Percentiles rank a stretch among this genome's conserved stretches.
phyloP scores from a whole-genome alignment of 1,139 yeast species.

The Lodderomyces theae region DNA sequence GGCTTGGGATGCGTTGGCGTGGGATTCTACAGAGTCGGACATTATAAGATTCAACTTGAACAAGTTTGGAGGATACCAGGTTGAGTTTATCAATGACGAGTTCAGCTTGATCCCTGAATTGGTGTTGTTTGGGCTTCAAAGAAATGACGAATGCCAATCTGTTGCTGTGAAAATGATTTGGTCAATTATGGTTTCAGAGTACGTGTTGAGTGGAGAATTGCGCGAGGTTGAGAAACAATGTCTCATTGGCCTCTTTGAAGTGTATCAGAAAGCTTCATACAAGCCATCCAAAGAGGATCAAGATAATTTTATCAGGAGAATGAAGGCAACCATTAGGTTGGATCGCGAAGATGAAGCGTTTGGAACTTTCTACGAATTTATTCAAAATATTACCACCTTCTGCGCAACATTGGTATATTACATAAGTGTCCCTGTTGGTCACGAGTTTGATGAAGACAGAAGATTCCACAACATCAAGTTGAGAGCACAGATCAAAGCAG shows the following conservation, averaged over 20 bases:
- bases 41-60: slow-evolving; percentile 58
- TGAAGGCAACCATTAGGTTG: slow-evolving; percentile 51
- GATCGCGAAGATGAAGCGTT: slow-evolving; percentile 71
- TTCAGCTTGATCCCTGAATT: slow-evolving; percentile 64
- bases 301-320: slow-evolving; percentile 47
- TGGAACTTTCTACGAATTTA: slow-evolving; percentile 47
- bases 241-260: slow-evolving; percentile 59
- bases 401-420: slow-evolving; percentile 65
- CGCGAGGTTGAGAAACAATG: slow-evolving; percentile 61
- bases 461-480: slow-evolving; percentile 77
- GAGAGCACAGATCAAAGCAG: slow-evolving; percentile 73
- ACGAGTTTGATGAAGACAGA: slow-evolving; percentile 84
- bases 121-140: slow-evolving; percentile 67
- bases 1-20: slow-evolving; percentile 74
- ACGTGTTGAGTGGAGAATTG: slow-evolving; percentile 56
- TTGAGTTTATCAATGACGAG: slow-evolving; percentile 54
- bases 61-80: slow-evolving; percentile 72
- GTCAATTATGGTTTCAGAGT: slow-evolving; percentile 68
- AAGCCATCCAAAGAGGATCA: slow-evolving; percentile 59
- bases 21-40: slow-evolving; percentile 64
- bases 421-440: slow-evolving; percentile 73
- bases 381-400: slow-evolving; percentile 61
- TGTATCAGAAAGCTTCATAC: slow-evolving; percentile 56
- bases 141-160: slow-evolving; percentile 58
- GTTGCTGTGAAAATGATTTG: slow-evolving; percentile 70